Evolutionary conservation across 257 asterid genomes (phyloP).

Genomic region (Solanum arcanum): DNA sequence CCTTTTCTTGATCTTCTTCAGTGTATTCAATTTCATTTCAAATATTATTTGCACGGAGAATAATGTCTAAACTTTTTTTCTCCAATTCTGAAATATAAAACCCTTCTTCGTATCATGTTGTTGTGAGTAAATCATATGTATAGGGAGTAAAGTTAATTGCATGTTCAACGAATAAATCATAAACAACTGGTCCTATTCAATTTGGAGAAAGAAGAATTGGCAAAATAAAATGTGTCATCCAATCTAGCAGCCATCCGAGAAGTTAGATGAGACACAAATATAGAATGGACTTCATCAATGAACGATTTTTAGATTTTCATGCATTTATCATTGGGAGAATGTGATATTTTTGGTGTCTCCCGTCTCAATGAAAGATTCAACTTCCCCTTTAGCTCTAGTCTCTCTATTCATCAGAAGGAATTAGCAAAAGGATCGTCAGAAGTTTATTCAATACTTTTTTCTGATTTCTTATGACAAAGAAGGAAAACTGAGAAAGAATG

Average conservation of each 20-base stretch:
- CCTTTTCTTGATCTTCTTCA: not conserved
- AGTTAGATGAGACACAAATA: not conserved
- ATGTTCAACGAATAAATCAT: not conserved
- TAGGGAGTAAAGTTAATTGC: not conserved
- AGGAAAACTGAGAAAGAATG: not conserved
- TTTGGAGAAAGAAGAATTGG: not conserved
- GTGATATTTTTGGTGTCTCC: not conserved
- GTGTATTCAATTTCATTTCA: not conserved
- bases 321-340: not conserved
- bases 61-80: not conserved
- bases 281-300: not conserved
- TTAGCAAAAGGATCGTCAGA: not conserved
- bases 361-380: not conserved
- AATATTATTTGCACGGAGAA: not conserved
- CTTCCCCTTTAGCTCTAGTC: not conserved
- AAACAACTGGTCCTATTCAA: not conserved
- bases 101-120: not conserved
- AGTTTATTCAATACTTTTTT: not conserved
- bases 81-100: not conserved
- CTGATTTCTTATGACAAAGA: not conserved
- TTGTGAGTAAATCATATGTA: not conserved
- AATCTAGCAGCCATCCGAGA: not conserved
- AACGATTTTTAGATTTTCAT: not conserved
- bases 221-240: not conserved
- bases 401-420: not conserved